Percentiles rank a stretch among this genome's conserved stretches.
phyloP scores from a whole-genome alignment of 2,329 filamentous ascomycete genomes.

The Teratosphaeriaceae sp. region DNA sequence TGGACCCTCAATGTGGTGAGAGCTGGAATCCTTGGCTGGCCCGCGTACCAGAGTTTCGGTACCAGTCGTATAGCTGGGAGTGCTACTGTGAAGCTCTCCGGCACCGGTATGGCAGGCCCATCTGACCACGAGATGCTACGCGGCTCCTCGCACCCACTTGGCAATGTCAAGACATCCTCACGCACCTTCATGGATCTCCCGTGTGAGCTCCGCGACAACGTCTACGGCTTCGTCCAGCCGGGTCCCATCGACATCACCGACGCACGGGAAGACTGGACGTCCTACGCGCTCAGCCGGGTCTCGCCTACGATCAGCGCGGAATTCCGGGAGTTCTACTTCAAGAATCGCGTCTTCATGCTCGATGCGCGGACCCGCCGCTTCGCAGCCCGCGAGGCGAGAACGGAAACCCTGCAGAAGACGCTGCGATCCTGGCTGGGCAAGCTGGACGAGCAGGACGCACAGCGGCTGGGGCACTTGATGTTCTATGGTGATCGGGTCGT shows the following conservation, averaged over 20 bases:
- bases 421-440: not conserved
- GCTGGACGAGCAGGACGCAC: not conserved
- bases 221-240: not conserved
- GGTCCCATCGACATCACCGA: not conserved
- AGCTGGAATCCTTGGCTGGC: too few species aligned
- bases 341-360: not conserved
- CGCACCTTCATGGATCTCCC: not conserved
- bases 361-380: not conserved
- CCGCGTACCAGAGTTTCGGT: too few species aligned
- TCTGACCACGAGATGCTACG: too few species aligned
- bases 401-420: too few species aligned
- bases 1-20: too few species aligned
- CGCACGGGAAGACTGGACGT: not conserved
- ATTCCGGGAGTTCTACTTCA: not conserved
- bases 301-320: not conserved
- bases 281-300: not conserved
- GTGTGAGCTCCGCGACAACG: not conserved
- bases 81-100: too few species aligned
- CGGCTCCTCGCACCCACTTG: too few species aligned
- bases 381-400: not conserved
- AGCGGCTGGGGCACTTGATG: not conserved
- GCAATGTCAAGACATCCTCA: too few species aligned
- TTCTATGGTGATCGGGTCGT: not conserved
- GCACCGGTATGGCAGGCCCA: too few species aligned
- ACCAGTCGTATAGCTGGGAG: too few species aligned